Evolutionary conservation across 106 monocot genomes (phyloP).

Genomic region (Dendrobium officinale): DNA sequence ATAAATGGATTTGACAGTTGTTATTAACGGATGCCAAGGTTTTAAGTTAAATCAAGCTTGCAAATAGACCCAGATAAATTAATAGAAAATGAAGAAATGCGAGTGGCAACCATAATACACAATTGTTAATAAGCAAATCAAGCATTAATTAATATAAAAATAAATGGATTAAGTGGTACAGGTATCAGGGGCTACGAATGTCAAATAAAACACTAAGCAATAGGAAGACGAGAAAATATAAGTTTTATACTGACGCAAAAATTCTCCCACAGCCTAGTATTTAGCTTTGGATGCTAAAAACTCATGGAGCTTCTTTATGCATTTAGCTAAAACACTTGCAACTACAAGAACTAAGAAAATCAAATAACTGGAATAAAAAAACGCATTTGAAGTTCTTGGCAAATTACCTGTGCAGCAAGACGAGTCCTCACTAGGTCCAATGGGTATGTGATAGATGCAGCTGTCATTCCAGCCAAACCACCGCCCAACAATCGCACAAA

Average conservation of each 20-base stretch:
- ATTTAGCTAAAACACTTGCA: background rate
- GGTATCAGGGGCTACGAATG: background rate
- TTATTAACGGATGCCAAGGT: background rate
- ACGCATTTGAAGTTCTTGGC: background rate
- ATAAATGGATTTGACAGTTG: background rate
- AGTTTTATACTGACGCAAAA: background rate
- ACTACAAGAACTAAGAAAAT: background rate
- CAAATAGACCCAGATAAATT: background rate
- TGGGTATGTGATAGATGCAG: slow-evolving; percentile 67
- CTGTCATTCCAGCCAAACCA: slow-evolving; percentile 64
- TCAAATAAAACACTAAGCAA: background rate
- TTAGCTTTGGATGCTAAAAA: background rate
- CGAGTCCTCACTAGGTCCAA: slow-evolving; percentile 71
- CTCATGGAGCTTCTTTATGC: background rate
- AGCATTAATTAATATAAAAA: background rate
- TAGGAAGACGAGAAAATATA: background rate
- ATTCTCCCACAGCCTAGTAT: background rate
- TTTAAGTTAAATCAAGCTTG: background rate
- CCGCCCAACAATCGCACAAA: slow-evolving; percentile 38
- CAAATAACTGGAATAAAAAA: background rate
- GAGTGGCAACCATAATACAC: background rate
- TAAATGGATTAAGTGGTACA: background rate
- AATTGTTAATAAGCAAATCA: background rate
- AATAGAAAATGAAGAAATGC: background rate
- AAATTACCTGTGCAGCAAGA: slow-evolving; percentile 56